Evolutionary conservation across 208 protist genomes (phyloP).

Genomic region (Kentomonas sorsogonicus): DNA sequence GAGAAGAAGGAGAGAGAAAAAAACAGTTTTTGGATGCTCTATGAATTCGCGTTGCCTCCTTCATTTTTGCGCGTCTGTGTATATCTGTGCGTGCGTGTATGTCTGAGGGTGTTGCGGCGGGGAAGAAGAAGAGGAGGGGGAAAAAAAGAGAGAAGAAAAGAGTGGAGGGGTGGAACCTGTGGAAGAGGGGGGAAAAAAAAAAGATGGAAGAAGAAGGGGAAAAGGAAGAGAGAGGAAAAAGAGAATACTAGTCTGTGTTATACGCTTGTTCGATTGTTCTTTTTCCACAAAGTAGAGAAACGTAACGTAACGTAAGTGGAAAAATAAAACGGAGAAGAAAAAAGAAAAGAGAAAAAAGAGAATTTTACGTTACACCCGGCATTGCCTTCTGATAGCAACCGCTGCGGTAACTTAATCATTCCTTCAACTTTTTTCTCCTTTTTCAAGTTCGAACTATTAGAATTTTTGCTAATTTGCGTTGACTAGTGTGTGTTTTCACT

Average conservation of each 20-base stretch:
- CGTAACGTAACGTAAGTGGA: not conserved
- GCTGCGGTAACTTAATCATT: no score
- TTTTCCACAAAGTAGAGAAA: constrained; percentile 1
- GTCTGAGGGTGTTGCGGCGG: not conserved
- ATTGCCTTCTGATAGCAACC: no score
- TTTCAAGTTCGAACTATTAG: no score
- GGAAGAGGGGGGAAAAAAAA: not conserved
- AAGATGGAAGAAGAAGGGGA: not conserved
- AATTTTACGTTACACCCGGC: no score
- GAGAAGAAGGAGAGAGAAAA: no score
- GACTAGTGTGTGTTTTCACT: not conserved
- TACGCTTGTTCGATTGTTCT: no score
- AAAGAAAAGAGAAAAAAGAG: constrained; percentile 7
- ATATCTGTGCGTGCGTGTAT: not conserved
- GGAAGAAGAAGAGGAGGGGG: not conserved
- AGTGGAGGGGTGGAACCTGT: not conserved
- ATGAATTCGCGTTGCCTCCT: not conserved
- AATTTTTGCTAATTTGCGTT: not conserved
- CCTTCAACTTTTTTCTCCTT: no score
- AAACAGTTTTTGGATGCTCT: not conserved
- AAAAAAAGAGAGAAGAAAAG: constrained; percentile 13
- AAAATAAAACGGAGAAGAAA: not conserved
- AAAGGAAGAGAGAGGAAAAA: not conserved
- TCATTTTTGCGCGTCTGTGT: not conserved
- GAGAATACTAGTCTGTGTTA: not conserved